Evolutionary conservation across 371 early-diverging fungal genomes (phyloP).

Genomic region (Dinochytrium kinnereticum): DNA sequence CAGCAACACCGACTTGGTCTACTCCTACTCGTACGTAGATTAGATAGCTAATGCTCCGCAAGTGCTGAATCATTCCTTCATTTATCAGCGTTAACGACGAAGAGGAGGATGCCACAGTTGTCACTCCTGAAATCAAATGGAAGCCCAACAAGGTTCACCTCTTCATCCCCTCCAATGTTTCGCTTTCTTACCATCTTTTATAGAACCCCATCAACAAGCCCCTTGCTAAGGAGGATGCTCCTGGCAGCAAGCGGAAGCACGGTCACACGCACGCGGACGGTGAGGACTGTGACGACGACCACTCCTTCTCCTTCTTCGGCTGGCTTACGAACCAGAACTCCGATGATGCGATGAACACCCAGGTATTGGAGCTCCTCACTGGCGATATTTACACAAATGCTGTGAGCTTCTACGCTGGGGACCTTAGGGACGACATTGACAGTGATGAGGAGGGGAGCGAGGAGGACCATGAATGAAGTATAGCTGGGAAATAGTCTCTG

Average conservation of each 20-base stretch:
- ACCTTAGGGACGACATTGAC: slow-evolving; percentile 5
- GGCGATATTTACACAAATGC: slow-evolving; percentile 9
- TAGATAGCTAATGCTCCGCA: background rate
- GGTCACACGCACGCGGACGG: background rate
- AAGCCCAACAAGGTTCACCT: background rate
- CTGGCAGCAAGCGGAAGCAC: background rate
- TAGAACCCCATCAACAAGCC: background rate
- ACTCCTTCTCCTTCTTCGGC: slow-evolving; percentile 8
- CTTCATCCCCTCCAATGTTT: no score
- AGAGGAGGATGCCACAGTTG: background rate
- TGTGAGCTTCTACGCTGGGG: background rate
- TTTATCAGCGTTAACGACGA: background rate
- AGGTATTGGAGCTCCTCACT: background rate
- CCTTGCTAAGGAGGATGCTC: background rate
- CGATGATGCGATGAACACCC: background rate
- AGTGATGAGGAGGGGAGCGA: slow-evolving; percentile 8
- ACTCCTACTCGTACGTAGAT: background rate
- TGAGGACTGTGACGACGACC: slow-evolving; percentile 10
- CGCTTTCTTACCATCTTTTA: no score
- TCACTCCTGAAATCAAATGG: background rate
- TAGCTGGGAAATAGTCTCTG: background rate
- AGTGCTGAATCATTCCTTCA: background rate
- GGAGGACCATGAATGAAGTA: background rate
- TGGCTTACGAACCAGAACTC: background rate
- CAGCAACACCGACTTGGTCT: background rate